Base-by-base conservation (phyloP, 2,329 filamentous ascomycete species). In the Fusarium chuoi region DNA sequence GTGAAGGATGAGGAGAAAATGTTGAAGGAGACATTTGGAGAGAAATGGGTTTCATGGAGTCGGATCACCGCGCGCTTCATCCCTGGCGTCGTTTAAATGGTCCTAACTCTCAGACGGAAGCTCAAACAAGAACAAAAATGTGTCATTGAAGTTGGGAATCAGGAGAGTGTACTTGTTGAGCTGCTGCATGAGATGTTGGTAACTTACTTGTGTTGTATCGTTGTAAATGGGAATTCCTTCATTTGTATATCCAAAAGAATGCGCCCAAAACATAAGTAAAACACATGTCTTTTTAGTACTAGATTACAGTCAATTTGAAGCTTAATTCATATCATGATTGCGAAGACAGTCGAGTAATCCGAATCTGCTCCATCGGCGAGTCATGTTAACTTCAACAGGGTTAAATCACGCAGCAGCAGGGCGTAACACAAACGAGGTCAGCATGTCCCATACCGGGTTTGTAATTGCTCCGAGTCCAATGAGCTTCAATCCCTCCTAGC, bases 1-100 rank as follows among this genome's bases (percentile, higher is more conserved):
- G 55, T 58, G 20, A 48, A 14, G 9, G 55, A 58, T n/a, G 55
- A 58, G 20, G 55, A 58, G n/a, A 48, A 36, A 13, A 58, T 58
- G 55, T 14, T 58, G 15, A 58, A 28, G 8, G 24, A 36, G 4
- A 36, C 24, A 6, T 58, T 58, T 28, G 55, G 30, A 36, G 41
- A 58, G 11, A 48, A 58, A 26, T 58, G 55, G 55, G 20, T 58
- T 36, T 14, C 30, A 5, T 58, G 55, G 55, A 48, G n/a, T 36
- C 55, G 41, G 11, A 30, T 14, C 17, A 58, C 55, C 12, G 11
- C 39, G 6, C 55, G 41, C 20, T 58, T 58, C 9, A 35, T 58
- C 30, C 55, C 41, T 8, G 55, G 41, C 14, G 20, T 52, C n/a
- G 33, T 33, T 33, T 33, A 33, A 33, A 33, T 14, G 33, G 33